Evolutionary conservation across 495 filamentous ascomycete genomes (phyloP).

Genomic region (Tuber magnatum): DNA sequence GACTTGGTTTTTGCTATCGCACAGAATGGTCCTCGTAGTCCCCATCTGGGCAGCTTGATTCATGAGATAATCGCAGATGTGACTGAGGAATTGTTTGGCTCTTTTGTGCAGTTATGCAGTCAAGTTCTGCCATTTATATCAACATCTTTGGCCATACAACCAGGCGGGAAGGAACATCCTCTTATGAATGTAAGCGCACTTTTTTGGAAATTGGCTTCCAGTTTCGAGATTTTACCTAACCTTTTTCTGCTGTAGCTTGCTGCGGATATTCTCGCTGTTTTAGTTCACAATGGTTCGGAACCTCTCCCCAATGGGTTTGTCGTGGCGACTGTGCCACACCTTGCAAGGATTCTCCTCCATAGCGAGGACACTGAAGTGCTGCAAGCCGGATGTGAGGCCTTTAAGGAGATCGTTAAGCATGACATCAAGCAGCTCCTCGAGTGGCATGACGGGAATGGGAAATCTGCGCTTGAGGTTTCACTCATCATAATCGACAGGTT

Average conservation of each 20-base stretch:
- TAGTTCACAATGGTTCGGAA: conserved; percentile 70
- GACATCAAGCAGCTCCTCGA: conserved; percentile 78
- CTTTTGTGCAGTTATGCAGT: conserved; percentile 71
- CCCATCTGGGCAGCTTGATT: conserved; percentile 68
- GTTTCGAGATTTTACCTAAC: neutral
- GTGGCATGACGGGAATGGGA: conserved; percentile 68
- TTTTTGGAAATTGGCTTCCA: neutral
- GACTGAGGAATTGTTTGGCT: conserved; percentile 58
- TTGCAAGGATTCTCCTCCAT: conserved; percentile 70
- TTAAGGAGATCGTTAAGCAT: conserved; percentile 79
- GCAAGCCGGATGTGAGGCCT: conserved; percentile 72
- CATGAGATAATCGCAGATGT: conserved; percentile 88
- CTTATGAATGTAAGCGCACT: conserved; percentile 57
- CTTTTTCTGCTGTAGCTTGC: conserved; percentile 53
- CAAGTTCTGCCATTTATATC: conserved; percentile 83
- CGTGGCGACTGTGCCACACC: conserved; percentile 73
- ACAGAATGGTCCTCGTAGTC: conserved; percentile 77
- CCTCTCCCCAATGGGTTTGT: conserved; percentile 85
- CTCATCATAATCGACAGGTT: conserved; percentile 91
- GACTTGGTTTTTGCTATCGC: conserved; percentile 85
- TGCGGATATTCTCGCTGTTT: conserved; percentile 69
- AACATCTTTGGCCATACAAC: conserved; percentile 79
- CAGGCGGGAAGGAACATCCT: conserved; percentile 71
- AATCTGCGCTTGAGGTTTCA: conserved; percentile 78
- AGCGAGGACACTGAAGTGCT: conserved; percentile 78